Evolutionary conservation across 1,139 yeast species (phyloP).

Genomic region (Yamadazyma kanchanaburiensis): DNA sequence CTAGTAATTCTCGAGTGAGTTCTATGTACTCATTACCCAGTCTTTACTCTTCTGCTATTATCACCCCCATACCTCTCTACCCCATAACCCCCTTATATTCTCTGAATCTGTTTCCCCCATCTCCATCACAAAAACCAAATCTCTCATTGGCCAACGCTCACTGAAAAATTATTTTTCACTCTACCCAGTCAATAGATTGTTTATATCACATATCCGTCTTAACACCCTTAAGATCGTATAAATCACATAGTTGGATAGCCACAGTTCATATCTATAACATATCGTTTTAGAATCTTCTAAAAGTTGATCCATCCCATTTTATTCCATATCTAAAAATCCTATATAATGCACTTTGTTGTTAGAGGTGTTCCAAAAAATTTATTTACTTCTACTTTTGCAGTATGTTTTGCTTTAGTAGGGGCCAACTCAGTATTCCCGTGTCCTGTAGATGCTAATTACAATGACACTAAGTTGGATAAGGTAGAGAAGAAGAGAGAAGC

Average conservation of each 20-base stretch:
- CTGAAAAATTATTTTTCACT: too few relatives aligned
- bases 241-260: too few relatives aligned
- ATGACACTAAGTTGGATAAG: slow-evolving; percentile 27
- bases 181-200: too few relatives aligned
- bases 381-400: slow-evolving; percentile 72
- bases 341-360: slow-evolving; percentile 9
- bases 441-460: slow-evolving; percentile 56
- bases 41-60: background rate
- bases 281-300: too few relatives aligned
- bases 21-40: background rate
- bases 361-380: slow-evolving; percentile 41
- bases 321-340: too few relatives aligned
- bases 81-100: background rate
- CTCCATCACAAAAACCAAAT: background rate
- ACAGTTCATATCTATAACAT: too few relatives aligned
- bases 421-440: slow-evolving; percentile 73
- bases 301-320: too few relatives aligned
- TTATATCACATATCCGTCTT: too few relatives aligned
- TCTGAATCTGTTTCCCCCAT: background rate
- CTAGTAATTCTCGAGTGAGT: background rate
- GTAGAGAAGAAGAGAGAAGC: slow-evolving; percentile 1
- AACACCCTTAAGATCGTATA: too few relatives aligned
- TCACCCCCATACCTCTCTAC: background rate
- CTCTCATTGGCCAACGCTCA: background rate
- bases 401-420: slow-evolving; percentile 67